Base-by-base conservation (phyloP, 192 early-diverging fungal genomes). In the Pilaira anomala region DNA sequence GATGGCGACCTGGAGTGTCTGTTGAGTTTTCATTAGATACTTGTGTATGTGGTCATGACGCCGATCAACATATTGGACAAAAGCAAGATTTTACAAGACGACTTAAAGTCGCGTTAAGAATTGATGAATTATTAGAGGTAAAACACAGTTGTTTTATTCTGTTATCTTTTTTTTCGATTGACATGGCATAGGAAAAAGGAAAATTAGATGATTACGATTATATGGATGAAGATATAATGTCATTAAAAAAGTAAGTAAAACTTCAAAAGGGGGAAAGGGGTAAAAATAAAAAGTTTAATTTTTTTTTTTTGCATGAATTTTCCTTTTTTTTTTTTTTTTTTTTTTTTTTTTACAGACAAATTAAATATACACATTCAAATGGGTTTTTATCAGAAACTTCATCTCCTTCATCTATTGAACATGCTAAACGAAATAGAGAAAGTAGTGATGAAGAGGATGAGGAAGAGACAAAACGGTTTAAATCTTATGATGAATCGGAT, bases 121-220 rank as follows among this genome's bases (percentile, higher is more conserved):
- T 81, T 16, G 73, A 81, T 45, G 74, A 81, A 45, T 45, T 76
- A 21, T 70, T 80, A 41, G 74, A 84, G 70, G 76, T 76, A 71
- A 5, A 5, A 36, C 5, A 5, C 33, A 33, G 7, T 19, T 36
- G 1, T n/a, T 63, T 19, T n/a, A 26, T 12, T 39, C 1, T 0
- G n/a, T 3, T 39, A 19, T 2, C 14, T 3, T n/a, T 29, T 12
- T 24, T 25, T 24, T n/a, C n/a, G n/a, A 44, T 16, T 60, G 13
- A 18, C 22, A 5, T 41, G 2, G 3, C 21, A 2, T 40, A 63
- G 62, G 62, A 63, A 40, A 63, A 63, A 63, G 62, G 62, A 22
- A 63, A 44, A 9, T 28, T 51, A 21, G 36, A 63, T 39, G 62
- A 63, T 28, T 51, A 50, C 16, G 48, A 49, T 39, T 63, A 63